phyloP scores from a whole-genome alignment of 1,284 basidiomycete species.

The Moniliella sp. region DNA sequence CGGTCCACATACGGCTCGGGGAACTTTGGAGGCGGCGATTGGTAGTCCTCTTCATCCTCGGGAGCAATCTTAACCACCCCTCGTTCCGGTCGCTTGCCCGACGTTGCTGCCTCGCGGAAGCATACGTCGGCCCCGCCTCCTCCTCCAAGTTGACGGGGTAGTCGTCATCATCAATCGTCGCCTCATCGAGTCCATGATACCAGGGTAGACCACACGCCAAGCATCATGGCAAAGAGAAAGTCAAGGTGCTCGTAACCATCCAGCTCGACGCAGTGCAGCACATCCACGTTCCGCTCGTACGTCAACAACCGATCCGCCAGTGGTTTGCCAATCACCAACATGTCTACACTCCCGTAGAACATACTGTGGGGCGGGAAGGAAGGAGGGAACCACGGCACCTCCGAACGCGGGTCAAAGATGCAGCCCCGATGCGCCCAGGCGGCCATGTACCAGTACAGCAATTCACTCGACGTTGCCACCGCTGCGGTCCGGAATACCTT shows the following conservation, averaged over 20 bases:
- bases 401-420: constrained; percentile 28
- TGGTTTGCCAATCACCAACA: constrained; percentile 29
- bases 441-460: constrained; percentile 32
- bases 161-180: constrained; percentile 2
- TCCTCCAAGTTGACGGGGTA: too few relatives aligned
- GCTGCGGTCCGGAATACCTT: constrained; percentile 30
- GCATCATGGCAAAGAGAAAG: constrained; percentile 7
- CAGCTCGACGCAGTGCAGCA: constrained; percentile 29
- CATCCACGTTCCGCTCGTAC: constrained; percentile 25
- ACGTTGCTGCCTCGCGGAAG: too few relatives aligned
- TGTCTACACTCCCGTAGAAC: constrained; percentile 27
- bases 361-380: constrained; percentile 28
- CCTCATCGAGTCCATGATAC: constrained; percentile 27
- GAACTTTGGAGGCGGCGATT: too few relatives aligned
- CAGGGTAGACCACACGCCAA: constrained; percentile 22
- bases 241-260: constrained; percentile 21
- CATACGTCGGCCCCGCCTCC: too few relatives aligned
- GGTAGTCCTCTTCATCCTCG: too few relatives aligned
- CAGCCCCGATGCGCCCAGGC: constrained; percentile 28
- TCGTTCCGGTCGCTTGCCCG: too few relatives aligned
- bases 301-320: constrained; percentile 19
- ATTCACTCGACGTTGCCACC: constrained; percentile 22
- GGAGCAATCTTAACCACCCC: too few relatives aligned
- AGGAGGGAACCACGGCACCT: constrained; percentile 25
- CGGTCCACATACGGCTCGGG: too few relatives aligned